Evolutionary conservation across 257 asterid genomes (phyloP), one percentile per base, ranked within the genome.

Genomic region (Nyctanthes arbortristis): DNA sequence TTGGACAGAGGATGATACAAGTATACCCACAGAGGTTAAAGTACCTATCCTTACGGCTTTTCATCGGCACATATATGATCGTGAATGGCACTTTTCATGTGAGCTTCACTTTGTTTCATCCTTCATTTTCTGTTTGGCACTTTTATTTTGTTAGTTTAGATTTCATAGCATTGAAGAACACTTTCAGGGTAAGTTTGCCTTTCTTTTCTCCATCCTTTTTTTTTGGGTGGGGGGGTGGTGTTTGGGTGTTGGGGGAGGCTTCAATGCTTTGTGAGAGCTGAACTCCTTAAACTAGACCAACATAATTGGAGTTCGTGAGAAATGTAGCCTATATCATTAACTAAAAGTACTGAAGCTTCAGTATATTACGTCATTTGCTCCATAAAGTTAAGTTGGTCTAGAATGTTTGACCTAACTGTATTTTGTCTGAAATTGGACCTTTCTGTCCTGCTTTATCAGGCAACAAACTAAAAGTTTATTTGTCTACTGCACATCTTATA

Each of bases 41-140:
- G 92, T 89, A 45, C 97, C 99, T 65, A 87, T 93, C 73, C 75
- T 93, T 84, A 86, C 79, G 78, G 84, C 82, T 73, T 93, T 93
- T 75, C 96, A 93, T 75, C 95, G 79, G 33, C 95, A 91, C 75
- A 73, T 93, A 63, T 91, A 87, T 68, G 87, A 93, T 73, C 80
- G 80, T 18, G 95, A 91, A 60, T 93, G 97, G 97, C 96, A 89
- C 63, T 93, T 93, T 83, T 77, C 96, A 67, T 93, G 99, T 93
- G 81, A 93, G 97, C 74, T 68, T 69, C 14, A 24, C 18, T 52
- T 62, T 71, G 63, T 74, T 11, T 73, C 56, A 43, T 35, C 31
- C 75, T 60, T 65, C 34, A 45, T 33, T 8, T 37, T 69, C 7
- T 32, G 36, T 33, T 24, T 65, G 37, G 59, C 40, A 37, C 56